Base-by-base conservation (phyloP, 2,329 filamentous ascomycete species). In the Stemphylium lycopersici region DNA sequence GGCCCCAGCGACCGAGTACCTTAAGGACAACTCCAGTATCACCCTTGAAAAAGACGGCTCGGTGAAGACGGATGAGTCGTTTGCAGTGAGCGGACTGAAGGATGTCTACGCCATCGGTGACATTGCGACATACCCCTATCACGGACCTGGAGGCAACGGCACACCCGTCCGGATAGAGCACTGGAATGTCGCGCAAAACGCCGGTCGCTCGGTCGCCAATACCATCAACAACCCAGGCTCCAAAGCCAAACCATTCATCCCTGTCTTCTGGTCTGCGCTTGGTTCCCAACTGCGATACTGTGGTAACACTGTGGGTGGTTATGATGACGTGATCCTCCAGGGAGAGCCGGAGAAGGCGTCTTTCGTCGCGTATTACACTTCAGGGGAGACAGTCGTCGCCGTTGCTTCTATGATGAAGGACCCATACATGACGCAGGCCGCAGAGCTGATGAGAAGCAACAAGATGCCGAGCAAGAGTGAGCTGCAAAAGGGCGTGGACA, bases 121-220 rank as follows among this genome's bases (percentile, higher is more conserved):
- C 73, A 98, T 99, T 58, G 93, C 95, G 11, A 93, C 90, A 0
- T 97, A 91, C 76, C 95, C 95, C 0, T 99, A 99, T 79, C 84
- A 91, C 73, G 95, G 95, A 1, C 95, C 95, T 0, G 92, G 90
- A 20, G 89, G 91, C 22, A 83, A 89, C 13, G 91, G 90, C 58
- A 82, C 82, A 39, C 82, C 83, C 15, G 85, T 89, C 0, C 88
- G 95, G 59, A 97, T 98, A 70, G 95, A 99, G 81, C 95, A 99
- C 75, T 99, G 95, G 95, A 93, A 97, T 76, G 95, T 99, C 2
- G 95, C 95, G 4, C 95, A 98, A 71, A 97, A 98, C 69, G 83
- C 90, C 1, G 95, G 95, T 2, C 90, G 93, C 38, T 83, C 84
- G 20, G 93, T 89, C 1, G 95, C 92, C 1, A 81, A 82, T 47